These are phyloP conservation scores for Phytophthora foliorum DNA, from an alignment of 352 stramenopile species.

Conservation along the genomic window DNA sequence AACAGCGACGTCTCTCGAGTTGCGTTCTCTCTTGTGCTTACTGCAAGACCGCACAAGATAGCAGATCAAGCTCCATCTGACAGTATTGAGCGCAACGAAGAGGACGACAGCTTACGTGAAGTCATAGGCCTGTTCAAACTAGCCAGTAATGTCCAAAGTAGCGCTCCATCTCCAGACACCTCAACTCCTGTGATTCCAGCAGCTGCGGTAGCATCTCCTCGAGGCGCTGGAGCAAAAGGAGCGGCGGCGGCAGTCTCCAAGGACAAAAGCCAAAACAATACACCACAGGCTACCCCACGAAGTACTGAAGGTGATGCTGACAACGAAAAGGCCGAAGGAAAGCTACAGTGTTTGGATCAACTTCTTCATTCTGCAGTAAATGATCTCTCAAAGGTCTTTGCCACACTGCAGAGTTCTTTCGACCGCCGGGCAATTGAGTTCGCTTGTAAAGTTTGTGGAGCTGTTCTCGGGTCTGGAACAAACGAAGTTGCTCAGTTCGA, in stretches of 20 bases:
- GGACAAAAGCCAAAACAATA: slow-evolving; percentile 38
- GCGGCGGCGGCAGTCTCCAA: slow-evolving; percentile 14
- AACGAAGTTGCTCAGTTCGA: slow-evolving; percentile 26
- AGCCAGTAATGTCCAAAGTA: slow-evolving; percentile 4
- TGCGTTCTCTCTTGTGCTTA: slow-evolving; percentile 34
- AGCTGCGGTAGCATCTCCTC: slow-evolving; percentile 19
- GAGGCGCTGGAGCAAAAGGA: slow-evolving; percentile 19
- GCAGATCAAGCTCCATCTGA: slow-evolving; percentile 1
- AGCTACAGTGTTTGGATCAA: slow-evolving; percentile 44
- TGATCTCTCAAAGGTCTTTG: slow-evolving; percentile 43
- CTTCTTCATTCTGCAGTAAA: slow-evolving; percentile 49
- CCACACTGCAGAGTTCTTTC: slow-evolving; percentile 20
- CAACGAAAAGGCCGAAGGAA: slow-evolving; percentile 3
- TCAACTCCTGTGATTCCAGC: slow-evolving; percentile 1
- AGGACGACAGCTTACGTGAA: slow-evolving; percentile 33
- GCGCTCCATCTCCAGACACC: neutral
- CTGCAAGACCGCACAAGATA: slow-evolving; percentile 1
- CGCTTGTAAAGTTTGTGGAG: slow-evolving; percentile 44
- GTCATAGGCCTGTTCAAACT: slow-evolving; percentile 37
- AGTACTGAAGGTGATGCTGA: slow-evolving; percentile 16
- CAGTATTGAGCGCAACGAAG: slow-evolving; percentile 5
- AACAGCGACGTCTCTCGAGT: slow-evolving; percentile 30
- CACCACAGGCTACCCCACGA: slow-evolving; percentile 39
- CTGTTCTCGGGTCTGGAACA: slow-evolving; percentile 25
- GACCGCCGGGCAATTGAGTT: slow-evolving; percentile 45